phyloP scores from a whole-genome alignment of 1,139 yeast genomes.

The Pichia sp. region DNA sequence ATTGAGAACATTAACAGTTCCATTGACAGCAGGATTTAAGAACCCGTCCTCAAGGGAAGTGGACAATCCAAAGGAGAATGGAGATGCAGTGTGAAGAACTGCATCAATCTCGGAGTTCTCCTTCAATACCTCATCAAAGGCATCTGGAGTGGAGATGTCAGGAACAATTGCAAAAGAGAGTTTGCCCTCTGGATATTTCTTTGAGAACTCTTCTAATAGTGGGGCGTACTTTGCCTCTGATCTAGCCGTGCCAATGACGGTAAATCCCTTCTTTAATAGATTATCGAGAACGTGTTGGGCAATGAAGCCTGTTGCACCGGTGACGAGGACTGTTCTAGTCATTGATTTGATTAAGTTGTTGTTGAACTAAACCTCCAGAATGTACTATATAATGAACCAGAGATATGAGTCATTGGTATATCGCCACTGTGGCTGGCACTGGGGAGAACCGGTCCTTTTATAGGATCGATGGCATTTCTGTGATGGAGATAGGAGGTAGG shows the following conservation, averaged over 20 bases:
- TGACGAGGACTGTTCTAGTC: constrained; percentile 10
- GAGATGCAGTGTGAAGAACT: constrained; percentile 57
- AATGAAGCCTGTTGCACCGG: constrained; percentile 20
- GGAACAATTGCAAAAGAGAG: constrained; percentile 29
- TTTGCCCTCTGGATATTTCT: constrained; percentile 24
- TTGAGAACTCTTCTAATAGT: constrained; percentile 20
- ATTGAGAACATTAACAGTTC: constrained; percentile 38
- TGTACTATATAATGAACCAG: too few relatives aligned
- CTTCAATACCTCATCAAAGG: constrained; percentile 39
- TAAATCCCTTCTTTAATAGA: constrained; percentile 22
- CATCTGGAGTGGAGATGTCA: constrained; percentile 29
- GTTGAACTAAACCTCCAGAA: too few relatives aligned
- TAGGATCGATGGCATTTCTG: too few relatives aligned
- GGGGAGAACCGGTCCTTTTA: too few relatives aligned
- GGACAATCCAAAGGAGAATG: constrained; percentile 29
- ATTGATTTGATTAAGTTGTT: background rate
- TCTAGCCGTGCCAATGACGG: constrained; percentile 33
- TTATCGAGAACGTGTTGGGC: constrained; percentile 26
- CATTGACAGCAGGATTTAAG: constrained; percentile 44
- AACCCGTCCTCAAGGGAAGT: constrained; percentile 15
- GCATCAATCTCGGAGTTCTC: constrained; percentile 41
- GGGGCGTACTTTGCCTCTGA: constrained; percentile 27
- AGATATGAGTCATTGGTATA: too few relatives aligned
- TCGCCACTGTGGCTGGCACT: too few relatives aligned
- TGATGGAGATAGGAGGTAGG: too few relatives aligned